A percentile compares a stretch with the other conserved stretches of the same genome.
Evolutionary conservation across 164 flowering plant species (phyloP).

Genomic region (Litsea cubeba): DNA sequence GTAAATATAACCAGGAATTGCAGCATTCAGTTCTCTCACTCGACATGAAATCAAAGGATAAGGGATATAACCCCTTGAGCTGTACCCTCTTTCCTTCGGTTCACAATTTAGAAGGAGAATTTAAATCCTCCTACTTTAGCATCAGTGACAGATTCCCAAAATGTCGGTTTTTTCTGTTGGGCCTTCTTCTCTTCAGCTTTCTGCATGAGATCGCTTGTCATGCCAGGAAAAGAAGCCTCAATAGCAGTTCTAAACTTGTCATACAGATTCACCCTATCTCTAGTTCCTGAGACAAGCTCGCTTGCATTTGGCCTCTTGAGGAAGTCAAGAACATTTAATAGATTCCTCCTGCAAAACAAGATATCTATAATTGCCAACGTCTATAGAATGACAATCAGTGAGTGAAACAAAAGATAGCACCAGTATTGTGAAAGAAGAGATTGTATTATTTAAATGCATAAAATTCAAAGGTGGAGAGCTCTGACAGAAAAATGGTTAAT

Average conservation of each 20-base stretch:
- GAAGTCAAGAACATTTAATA: constrained; percentile 88
- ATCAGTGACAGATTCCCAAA: constrained; percentile 90
- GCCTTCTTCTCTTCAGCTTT: constrained; percentile 61
- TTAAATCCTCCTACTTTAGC: constrained; percentile 78
- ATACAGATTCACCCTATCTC: constrained; percentile 74
- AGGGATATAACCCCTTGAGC: not conserved
- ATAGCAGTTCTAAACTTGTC: constrained; percentile 76
- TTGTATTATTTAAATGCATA: not conserved
- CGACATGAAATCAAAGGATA: not conserved
- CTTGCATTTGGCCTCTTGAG: constrained; percentile 83
- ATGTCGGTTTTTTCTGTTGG: constrained; percentile 51
- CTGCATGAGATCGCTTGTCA: constrained; percentile 41
- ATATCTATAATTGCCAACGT: not conserved
- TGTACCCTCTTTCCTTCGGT: not conserved
- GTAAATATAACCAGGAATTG: not conserved
- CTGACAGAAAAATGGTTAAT: not conserved
- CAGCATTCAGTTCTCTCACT: not conserved
- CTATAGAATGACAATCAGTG: not conserved
- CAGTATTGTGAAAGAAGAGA: not conserved
- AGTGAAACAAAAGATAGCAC: not conserved
- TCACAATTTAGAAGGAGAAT: constrained; percentile 53
- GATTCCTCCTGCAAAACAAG: constrained; percentile 64
- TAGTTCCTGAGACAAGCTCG: constrained; percentile 90
- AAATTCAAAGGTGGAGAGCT: not conserved
- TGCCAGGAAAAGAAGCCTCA: constrained; percentile 68